These are phyloP conservation scores for Suhomyces taliae DNA, from an alignment of 1,139 yeast species.

Conservation along the genomic window DNA sequence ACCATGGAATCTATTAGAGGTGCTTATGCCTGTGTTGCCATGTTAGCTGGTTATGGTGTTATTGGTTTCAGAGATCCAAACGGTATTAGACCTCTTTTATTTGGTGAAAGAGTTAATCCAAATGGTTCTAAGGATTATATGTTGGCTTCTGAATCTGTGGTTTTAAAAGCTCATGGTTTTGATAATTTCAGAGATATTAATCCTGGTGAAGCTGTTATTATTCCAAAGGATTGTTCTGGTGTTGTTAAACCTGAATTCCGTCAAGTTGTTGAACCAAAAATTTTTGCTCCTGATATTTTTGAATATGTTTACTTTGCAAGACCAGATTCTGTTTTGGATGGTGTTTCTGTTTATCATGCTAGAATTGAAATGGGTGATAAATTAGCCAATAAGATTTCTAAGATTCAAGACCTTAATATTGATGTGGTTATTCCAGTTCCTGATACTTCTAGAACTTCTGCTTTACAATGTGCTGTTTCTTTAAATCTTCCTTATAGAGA, in stretches of 20 bases:
- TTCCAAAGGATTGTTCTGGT: conserved; percentile 62
- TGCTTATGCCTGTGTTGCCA: conserved; percentile 92
- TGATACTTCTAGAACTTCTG: conserved; percentile 94
- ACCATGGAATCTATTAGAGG: conserved; percentile 83
- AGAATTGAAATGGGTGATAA: conserved; percentile 93
- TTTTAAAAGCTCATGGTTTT: conserved; percentile 90
- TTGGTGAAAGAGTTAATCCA: conserved; percentile 71
- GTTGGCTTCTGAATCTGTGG: conserved; percentile 96
- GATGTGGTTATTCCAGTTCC: conserved; percentile 99
- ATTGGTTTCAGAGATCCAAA: conserved; percentile 97
- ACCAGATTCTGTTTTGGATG: conserved; percentile 95
- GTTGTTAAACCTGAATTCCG: conserved; percentile 66
- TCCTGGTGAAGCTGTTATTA: conserved; percentile 97
- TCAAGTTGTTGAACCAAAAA: conserved; percentile 77
- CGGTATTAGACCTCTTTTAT: conserved; percentile 88
- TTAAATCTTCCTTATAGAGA: conserved; percentile 86
- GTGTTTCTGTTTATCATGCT: conserved; percentile 89
- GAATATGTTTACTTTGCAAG: conserved; percentile 98
- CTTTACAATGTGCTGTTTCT: conserved; percentile 85
- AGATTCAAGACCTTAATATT: conserved; percentile 58
- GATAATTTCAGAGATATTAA: conserved; percentile 72
- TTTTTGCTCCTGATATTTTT: conserved; percentile 92
- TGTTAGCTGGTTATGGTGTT: conserved; percentile 94
- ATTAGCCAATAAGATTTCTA: conserved; percentile 69
- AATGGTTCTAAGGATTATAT: conserved; percentile 86